Base-by-base conservation (phyloP, 1,139 yeast genomes). In the Citeromyces hawaiiensis region DNA sequence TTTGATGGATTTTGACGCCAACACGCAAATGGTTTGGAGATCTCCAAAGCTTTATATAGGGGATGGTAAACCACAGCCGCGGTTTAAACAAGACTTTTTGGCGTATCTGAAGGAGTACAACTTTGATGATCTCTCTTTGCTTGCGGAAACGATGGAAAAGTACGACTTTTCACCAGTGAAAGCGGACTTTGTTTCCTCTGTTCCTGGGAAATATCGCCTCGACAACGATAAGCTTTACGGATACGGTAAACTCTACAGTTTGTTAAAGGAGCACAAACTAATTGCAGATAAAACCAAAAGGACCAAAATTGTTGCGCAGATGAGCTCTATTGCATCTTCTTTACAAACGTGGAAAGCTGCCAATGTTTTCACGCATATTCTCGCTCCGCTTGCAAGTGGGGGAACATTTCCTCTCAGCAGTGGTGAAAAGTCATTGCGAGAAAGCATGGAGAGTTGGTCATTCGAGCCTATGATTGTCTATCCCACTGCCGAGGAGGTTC, bases 11-110 rank as follows among this genome's bases (percentile, higher is more conserved):
- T 66, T 75, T 42, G 60, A 61, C 4, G 67, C 67, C 1, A 71
- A 79, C 40, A 76, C 81, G 2, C 86, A 79, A 51, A 75, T 76
- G 66, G 58, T 70, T 32, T 79, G 86, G 87, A 55, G 66, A 35
- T 71, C 81, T 3, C 83, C 81, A 1, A 46, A 56, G 25, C 48
- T 77, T 17, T 36, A 17, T 27, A 32, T 25, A 10, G 4, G 13
- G n/a, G 23, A 16, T 3, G 38, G 39, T 11, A 25, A 35, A 5
- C 15, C 17, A 3, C 30, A 56, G 1, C 19, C 47, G 8, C 43
- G 40, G 7, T 68, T 69, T 61, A 56, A 64, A 55, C 48, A 41
- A 2, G 73, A 70, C 46, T 52, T 78, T 9, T 36, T 57, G 1
- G 46, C 51, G 1, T 77, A 76, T 50, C 50, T 80, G 21, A 31